Evolutionary conservation across 2,329 filamentous ascomycete species (phyloP), one percentile per base, ranked within the genome.

Genomic region (Diaporthe citriasiana): DNA sequence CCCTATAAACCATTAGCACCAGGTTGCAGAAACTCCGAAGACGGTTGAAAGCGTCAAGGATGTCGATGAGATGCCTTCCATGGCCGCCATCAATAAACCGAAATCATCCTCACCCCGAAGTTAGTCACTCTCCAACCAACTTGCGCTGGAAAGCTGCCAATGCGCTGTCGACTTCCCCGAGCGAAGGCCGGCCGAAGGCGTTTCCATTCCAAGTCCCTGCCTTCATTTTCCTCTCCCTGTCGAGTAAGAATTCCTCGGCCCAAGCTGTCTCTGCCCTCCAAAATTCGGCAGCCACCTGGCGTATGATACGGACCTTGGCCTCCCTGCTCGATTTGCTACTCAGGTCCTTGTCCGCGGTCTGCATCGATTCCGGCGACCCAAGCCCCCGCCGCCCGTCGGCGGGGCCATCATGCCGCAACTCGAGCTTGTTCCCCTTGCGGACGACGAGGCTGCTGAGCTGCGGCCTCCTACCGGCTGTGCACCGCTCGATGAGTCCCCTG

Each of bases 181-280:
- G 77, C 12, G 77, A 86, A 1, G 88, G 88, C 9, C 89, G 82
- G 38, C 83, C 79, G 76, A 86, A 90, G 75, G 85, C 85, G 75
- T 90, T 90, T 60, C 85, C 85, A 27, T 85, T 82, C 88, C 88
- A 89, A 57, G 80, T 78, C 3, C 87, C 87, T 8, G 72, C 70
- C 13, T 74, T 77, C 74, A 82, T 82, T 76, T 82, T 80, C 22
- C 81, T 79, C 3, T 83, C 79, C 72, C 89, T 83, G 69, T 81
- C 77, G 33, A 80, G 77, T 55, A 90, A 78, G 79, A 87, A 90
- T 10, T 80, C 78, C 78, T 88, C 86, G 0, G 89, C 86, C 42
- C 81, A 83, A 35, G 82, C 79, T 63, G 90, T 82, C 79, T 90
- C 88, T 38, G 76, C 78, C 17, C 76, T 77, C 89, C 89, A 90